These are phyloP conservation scores for Tulasnella calospora DNA, from an alignment of 768 basidiomycete species.

Conservation along the genomic window DNA sequence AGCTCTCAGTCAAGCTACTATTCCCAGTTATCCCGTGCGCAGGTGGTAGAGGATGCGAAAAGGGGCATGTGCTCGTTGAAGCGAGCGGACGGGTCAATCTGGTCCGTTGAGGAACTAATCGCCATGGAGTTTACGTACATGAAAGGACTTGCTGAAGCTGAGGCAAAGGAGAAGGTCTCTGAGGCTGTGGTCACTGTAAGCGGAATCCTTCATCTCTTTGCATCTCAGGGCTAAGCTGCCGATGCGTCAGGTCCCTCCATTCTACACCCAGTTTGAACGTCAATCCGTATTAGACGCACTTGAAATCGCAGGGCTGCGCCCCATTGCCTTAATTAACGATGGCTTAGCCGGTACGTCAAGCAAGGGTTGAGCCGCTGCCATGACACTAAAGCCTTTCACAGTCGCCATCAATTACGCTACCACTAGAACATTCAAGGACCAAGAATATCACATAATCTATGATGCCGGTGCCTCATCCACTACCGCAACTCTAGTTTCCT, in stretches of 20 bases:
- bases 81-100: conserved; percentile 50
- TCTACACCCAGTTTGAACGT: conserved; percentile 84
- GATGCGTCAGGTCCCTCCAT: conserved; percentile 57
- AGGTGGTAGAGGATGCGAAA: conserved; percentile 46
- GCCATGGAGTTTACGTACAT: conserved; percentile 93
- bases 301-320: conserved; percentile 81
- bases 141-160: conserved; percentile 75
- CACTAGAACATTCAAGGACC: conserved; percentile 77
- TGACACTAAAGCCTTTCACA: conserved; percentile 26
- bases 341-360: conserved; percentile 58
- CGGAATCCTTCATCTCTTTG: conserved; percentile 7
- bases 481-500: conserved; percentile 69
- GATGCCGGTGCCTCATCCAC: conserved; percentile 87
- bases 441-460: conserved; percentile 86
- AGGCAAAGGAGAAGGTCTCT: conserved; percentile 64
- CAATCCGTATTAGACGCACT: conserved; percentile 89
- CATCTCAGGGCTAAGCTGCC: not conserved
- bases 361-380: not conserved
- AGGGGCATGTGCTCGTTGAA: conserved; percentile 59
- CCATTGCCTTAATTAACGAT: conserved; percentile 83
- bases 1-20: conserved; percentile 43
- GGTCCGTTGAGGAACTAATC: conserved; percentile 83
- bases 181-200: conserved; percentile 77
- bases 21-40: conserved; percentile 49
- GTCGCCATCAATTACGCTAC: conserved; percentile 98